Base-by-base conservation (phyloP, 148 eudicot genomes). In the Cornus suecica region DNA sequence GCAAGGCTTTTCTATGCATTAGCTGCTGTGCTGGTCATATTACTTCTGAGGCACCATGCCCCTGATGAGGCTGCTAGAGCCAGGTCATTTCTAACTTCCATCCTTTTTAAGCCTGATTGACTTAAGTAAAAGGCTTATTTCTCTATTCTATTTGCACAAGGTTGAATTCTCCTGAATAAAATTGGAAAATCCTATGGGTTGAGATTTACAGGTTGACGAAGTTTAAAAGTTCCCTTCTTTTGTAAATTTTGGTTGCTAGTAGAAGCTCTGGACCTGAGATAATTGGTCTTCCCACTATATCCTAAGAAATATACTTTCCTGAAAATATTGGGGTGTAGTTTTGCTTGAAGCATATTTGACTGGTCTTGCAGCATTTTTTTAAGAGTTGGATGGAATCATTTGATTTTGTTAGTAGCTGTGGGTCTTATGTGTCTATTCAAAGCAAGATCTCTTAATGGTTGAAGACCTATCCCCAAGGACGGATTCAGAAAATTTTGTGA, bases 1-100 rank as follows among this genome's bases (percentile, higher is more conserved):
- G 88, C 91, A 34, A 78, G 99, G 80, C 87, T 95, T 72, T 92
- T 95, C 80, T 95, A 80, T 81, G 87, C 97, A 48, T 16, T 85
- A n/a, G 81, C 90, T 31, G 83, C 94, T 78, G 84, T 86, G 71
- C 78, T 90, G 51, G 88, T 81, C 74, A 86, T 95, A 77, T 65
- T 88, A 69, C 76, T 95, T 68, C 73, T 92, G 84, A 93, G 97
- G 84, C 99, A 95, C 81, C 99, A 92, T 91, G 99, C 97, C 77
- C 97, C 99, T 73, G 99, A 95, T 84, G 99, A 95, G 83, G 99
- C 97, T 80, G 99, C 99, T 30, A 86, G 99, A 83, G 97, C 97
- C 70, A 91, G 99, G 99, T 95, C 70, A 76, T 86, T 84, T 34
- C 51, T 28, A 8, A 24, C 16, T 3, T 28, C 30, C 5, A 26